A percentile compares a stretch with the other conserved stretches of the same genome.
Conservation (phyloP, 257 asterid species). For the Mitragyna speciosa region DNA sequence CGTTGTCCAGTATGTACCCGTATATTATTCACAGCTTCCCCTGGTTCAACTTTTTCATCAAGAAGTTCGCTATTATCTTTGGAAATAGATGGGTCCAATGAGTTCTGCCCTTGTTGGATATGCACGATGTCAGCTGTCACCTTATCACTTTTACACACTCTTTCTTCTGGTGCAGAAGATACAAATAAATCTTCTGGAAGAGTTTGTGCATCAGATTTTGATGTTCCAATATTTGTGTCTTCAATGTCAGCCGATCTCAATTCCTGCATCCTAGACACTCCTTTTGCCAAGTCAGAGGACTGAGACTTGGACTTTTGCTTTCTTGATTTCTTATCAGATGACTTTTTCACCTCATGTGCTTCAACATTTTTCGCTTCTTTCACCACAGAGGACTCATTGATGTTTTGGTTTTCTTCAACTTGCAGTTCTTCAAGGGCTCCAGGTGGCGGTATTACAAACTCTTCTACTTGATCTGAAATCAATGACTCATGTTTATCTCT, state of each 20-base stretch:
- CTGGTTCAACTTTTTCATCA: slow-evolving; percentile 37
- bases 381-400: slow-evolving; percentile 36
- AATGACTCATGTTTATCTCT: slow-evolving; percentile 24
- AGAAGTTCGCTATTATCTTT: slow-evolving; percentile 28
- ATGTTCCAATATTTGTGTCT: slow-evolving; percentile 28
- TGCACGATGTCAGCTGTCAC: slow-evolving; percentile 31
- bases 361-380: slow-evolving; percentile 54
- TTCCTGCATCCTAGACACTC: slow-evolving; percentile 47
- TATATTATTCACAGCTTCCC: slow-evolving; percentile 27
- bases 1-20: slow-evolving; percentile 53
- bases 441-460: slow-evolving; percentile 26
- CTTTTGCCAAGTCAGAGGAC: slow-evolving; percentile 45
- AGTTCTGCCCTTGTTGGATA: slow-evolving; percentile 28
- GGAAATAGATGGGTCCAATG: slow-evolving; percentile 16
- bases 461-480: slow-evolving; percentile 26
- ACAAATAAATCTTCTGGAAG: slow-evolving; percentile 34
- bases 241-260: slow-evolving; percentile 45
- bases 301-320: slow-evolving; percentile 77
- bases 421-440: slow-evolving; percentile 30
- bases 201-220: slow-evolving; percentile 32
- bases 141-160: slow-evolving; percentile 32
- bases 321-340: slow-evolving; percentile 75
- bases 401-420: slow-evolving; percentile 35
- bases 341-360: slow-evolving; percentile 52
- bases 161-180: slow-evolving; percentile 40